Base-by-base conservation (phyloP, 2,329 filamentous ascomycete genomes). In the Aureobasidium sp. region DNA sequence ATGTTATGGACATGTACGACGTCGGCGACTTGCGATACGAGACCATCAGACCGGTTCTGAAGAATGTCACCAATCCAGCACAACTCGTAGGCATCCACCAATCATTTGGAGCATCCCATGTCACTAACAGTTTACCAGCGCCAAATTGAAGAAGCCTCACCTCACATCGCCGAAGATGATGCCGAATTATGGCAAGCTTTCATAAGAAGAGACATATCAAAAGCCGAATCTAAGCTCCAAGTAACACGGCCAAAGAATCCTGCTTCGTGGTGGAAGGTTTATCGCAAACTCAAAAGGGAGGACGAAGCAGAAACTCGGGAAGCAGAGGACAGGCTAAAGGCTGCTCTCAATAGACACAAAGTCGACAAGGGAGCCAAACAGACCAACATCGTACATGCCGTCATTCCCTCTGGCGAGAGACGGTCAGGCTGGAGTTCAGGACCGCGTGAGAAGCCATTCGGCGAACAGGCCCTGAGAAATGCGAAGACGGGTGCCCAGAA, bases 151-250 rank as follows among this genome's bases (percentile, higher is more conserved):
- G 65, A 81, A 56, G 85, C 86, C 70, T 92, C 87, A 5, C 89
- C 91, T 0, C 90, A 96, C 66, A 81, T 97, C 57, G 79, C 83
- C 64, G 84, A 85, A 41, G 80, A 88, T 62, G 86, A 86, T 43
- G 81, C 78, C 24, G 88, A 92, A 68, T 78, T 93, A 65, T 97
- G 93, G 93, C 76, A 85, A 46, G 82, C 84, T 32, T 83, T 97
- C 69, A 94, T 97, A 73, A 82, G 84, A 57, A 84, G 86, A 52
- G 86, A 96, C 69, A 89, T 96, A 65, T 85, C 86, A 1, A 77
- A 84, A 62, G 87, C 85, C 73, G 79, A 86, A 46, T 76, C 78
- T 50, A 85, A 88, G 70, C 82, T 84, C 29, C 27, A 26, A n/a
- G 17, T 12, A 0, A 83, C 86, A 67, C 78, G 84, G 27, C 89